Evolutionary conservation across 345 rosid species (phyloP).

Genomic region (Euphorbia lathyris): DNA sequence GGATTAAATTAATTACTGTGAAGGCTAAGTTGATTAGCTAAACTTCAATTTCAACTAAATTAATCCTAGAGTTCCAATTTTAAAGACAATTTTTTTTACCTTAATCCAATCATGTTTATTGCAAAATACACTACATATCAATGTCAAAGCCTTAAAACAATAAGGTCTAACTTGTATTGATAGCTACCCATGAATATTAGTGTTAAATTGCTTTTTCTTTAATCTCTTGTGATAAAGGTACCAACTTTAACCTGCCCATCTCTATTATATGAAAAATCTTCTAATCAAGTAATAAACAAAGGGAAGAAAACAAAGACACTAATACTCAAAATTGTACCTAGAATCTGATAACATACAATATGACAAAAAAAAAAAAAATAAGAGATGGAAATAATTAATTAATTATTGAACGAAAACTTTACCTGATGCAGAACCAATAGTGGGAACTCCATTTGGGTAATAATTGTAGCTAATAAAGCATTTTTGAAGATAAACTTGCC

Average conservation of each 20-base stretch:
- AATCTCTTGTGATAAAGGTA: no score
- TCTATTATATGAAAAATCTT: not conserved
- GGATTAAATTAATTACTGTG: no score
- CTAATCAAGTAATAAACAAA: not conserved
- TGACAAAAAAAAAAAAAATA: not conserved
- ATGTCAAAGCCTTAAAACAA: no score
- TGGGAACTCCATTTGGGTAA: conserved; percentile 73
- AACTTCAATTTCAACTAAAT: no score
- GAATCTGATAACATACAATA: not conserved
- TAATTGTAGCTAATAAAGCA: conserved; percentile 81
- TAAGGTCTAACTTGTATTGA: no score
- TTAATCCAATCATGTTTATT: no score
- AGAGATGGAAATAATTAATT: not conserved
- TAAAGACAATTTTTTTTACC: no score
- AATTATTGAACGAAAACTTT: not conserved
- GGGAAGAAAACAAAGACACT: not conserved
- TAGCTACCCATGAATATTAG: no score
- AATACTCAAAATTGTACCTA: not conserved
- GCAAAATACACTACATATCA: no score
- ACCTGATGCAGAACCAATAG: conserved; percentile 33
- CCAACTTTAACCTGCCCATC: not conserved
- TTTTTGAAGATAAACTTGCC: conserved; percentile 62
- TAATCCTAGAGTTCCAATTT: no score
- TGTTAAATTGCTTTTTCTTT: no score
- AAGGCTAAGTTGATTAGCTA: no score